Evolutionary conservation across 257 asterid genomes (phyloP).

Genomic region (Solanum paucissectum): DNA sequence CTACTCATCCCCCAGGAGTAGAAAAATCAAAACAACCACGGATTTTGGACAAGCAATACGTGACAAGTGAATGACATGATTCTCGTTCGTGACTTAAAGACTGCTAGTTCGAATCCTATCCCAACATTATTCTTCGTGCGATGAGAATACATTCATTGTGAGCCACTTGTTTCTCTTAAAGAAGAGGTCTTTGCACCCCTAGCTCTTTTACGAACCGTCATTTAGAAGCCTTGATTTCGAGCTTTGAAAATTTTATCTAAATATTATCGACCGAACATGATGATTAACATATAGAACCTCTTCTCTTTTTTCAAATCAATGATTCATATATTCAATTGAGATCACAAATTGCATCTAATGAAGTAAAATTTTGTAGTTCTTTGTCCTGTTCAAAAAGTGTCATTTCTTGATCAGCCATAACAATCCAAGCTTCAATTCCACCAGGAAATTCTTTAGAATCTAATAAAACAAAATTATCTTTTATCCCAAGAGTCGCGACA

Average conservation of each 20-base stretch:
- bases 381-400: slow-evolving; percentile 2
- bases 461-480: neutral
- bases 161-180: neutral
- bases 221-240: neutral
- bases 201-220: neutral
- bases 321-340: neutral
- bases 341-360: neutral
- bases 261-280: neutral
- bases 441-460: slow-evolving; percentile 12
- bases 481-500: slow-evolving; percentile 8
- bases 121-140: neutral
- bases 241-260: neutral
- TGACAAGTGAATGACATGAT: no score
- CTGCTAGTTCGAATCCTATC: no score
- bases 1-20: neutral
- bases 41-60: no score
- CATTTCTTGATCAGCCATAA: slow-evolving; percentile 14
- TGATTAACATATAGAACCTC: neutral
- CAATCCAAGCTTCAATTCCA: slow-evolving; percentile 23
- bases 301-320: neutral
- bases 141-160: neutral
- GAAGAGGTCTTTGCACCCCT: neutral
- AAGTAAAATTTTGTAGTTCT: neutral
- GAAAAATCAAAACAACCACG: no score
- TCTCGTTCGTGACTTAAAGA: no score